Percentiles rank a stretch among this genome's conserved stretches.
These are phyloP conservation scores for Diaporthe longicolla DNA, from an alignment of 2,329 filamentous ascomycete species.

Conservation along the genomic window DNA sequence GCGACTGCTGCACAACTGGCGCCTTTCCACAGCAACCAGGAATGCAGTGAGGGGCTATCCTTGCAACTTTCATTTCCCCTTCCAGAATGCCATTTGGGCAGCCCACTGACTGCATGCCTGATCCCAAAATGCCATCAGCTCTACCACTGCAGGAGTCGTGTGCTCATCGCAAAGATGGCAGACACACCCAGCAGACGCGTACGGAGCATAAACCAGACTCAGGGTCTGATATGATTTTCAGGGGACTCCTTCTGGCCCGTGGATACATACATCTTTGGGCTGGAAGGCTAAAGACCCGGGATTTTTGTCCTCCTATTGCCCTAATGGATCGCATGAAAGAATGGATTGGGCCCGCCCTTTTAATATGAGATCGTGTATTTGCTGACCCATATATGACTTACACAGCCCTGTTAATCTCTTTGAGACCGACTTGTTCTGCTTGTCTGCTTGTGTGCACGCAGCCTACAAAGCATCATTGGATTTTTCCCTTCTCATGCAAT, in stretches of 20 bases:
- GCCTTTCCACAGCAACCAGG: constrained; percentile 26
- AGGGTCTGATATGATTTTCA: not conserved
- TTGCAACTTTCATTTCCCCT: constrained; percentile 29
- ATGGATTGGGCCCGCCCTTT: constrained; percentile 25
- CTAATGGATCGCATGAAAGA: constrained; percentile 12
- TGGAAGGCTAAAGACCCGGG: not conserved
- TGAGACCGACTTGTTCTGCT: constrained; percentile 1
- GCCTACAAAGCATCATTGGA: not conserved
- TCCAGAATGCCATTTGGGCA: constrained; percentile 5
- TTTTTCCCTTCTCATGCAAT: not conserved
- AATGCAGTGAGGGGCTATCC: constrained; percentile 15
- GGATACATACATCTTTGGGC: not conserved
- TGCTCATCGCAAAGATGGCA: not conserved
- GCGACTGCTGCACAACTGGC: constrained; percentile 1
- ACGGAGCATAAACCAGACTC: not conserved
- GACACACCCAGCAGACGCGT: not conserved
- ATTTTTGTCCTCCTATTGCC: not conserved
- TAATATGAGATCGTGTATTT: constrained; percentile 18
- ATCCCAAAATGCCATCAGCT: constrained; percentile 26
- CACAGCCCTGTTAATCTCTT: constrained; percentile 25
- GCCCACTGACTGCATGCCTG: not conserved
- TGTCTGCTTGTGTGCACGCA: not conserved
- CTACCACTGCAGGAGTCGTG: not conserved
- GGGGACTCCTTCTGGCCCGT: not conserved
- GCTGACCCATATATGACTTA: constrained; percentile 11